Conservation (phyloP, 805 yeast genomes). For the Hanseniaspora thailandica region DNA sequence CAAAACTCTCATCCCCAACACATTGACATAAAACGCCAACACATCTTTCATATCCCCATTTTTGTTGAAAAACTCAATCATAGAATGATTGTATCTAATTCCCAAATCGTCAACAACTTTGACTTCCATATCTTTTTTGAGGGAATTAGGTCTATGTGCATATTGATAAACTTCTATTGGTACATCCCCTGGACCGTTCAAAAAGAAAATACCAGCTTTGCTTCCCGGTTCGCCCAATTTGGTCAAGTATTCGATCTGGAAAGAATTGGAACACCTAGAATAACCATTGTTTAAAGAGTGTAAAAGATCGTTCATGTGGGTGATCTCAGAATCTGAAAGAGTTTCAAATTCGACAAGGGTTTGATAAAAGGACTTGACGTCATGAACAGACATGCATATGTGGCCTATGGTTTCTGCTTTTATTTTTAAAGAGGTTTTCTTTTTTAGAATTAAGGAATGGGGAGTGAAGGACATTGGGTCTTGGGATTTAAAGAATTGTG, state of each 20-base stretch:
- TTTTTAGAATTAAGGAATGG: not conserved
- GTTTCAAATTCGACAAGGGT: no score
- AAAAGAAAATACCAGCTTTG: conserved; percentile 85
- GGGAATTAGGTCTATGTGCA: conserved; percentile 21
- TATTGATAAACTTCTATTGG: conserved; percentile 84
- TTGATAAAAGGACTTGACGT: conserved; percentile 43
- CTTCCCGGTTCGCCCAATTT: conserved; percentile 70
- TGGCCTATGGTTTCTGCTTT: conserved; percentile 75
- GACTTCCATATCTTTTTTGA: conserved; percentile 15
- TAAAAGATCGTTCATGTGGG: not conserved
- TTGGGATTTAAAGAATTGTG: not conserved
- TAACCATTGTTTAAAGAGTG: not conserved
- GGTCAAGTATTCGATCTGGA: conserved; percentile 49
- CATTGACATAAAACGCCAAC: conserved; percentile 62
- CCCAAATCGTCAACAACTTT: conserved; percentile 19
- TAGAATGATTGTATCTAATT: conserved; percentile 62
- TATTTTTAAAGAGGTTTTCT: no score
- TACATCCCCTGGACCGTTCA: conserved; percentile 88
- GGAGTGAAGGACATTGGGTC: conserved; percentile 1
- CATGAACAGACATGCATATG: conserved; percentile 77
- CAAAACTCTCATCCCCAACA: conserved; percentile 69
- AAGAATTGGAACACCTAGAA: no score
- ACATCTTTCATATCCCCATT: conserved; percentile 53
- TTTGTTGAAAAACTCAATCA: conserved; percentile 45
- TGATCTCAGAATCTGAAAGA: no score